Conservation (phyloP, 306 rosid genomes). For the Citrullus mucosospermus region DNA sequence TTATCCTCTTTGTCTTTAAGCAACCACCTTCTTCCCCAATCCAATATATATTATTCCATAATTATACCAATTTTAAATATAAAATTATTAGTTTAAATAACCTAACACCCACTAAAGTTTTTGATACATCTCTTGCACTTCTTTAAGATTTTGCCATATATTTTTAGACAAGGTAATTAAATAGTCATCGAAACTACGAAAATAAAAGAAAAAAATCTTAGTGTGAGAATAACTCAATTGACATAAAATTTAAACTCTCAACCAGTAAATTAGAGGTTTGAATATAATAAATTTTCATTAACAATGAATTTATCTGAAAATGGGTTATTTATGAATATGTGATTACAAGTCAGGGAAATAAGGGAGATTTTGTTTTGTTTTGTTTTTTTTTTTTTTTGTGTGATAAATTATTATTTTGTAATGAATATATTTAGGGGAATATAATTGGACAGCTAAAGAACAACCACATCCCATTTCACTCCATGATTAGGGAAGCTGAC, state of each 20-base stretch:
- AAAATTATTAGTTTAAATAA: not conserved
- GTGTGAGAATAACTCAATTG: no score
- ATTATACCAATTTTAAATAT: not conserved
- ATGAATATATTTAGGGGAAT: not conserved
- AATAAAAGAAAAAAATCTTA: not conserved
- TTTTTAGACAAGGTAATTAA: not conserved
- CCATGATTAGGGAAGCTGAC: not conserved
- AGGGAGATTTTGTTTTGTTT: no score
- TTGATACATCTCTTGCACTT: not conserved
- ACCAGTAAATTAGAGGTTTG: no score
- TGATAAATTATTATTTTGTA: not conserved
- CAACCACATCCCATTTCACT: not conserved
- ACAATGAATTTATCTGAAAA: no score
- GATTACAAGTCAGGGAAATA: no score
- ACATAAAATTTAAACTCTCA: no score
- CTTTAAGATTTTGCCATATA: not conserved
- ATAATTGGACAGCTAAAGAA: not conserved
- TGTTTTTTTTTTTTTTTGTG: no score
- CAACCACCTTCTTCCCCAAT: constrained; percentile 2
- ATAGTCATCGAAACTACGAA: not conserved
- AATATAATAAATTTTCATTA: no score
- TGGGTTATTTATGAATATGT: no score
- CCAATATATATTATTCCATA: not conserved
- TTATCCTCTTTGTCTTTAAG: not conserved
- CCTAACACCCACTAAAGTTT: not conserved